phyloP scores from a whole-genome alignment of 441 rosid genomes.

The Gossypium aridum region DNA sequence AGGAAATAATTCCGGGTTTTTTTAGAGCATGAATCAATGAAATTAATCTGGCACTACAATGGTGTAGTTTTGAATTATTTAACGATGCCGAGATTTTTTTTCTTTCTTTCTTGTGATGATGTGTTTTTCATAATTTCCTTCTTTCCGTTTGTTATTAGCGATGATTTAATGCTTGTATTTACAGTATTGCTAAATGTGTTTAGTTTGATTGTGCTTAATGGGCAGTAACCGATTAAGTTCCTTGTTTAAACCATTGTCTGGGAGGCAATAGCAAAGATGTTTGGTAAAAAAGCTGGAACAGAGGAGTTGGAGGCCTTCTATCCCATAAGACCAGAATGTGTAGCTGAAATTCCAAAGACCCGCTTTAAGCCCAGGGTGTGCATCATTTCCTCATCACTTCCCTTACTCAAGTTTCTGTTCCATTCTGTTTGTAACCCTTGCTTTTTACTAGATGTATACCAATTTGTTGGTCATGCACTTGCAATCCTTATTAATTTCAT shows the following conservation, averaged over 20 bases:
- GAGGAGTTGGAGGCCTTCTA: constrained; percentile 61
- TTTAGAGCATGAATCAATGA: not conserved
- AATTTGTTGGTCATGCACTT: not conserved
- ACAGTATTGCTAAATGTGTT: not conserved
- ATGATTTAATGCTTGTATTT: not conserved
- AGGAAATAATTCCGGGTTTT: not conserved
- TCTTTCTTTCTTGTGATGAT: not conserved
- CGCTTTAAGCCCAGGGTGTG: constrained; percentile 69
- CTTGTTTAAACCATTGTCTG: constrained; percentile 24
- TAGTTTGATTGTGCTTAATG: constrained; percentile 8
- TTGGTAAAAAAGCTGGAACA: constrained; percentile 40
- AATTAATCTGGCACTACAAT: not conserved
- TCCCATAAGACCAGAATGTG: constrained; percentile 67
- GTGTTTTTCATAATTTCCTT: not conserved
- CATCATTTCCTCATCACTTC: not conserved
- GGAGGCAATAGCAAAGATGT: constrained; percentile 17
- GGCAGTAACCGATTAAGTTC: constrained; percentile 10
- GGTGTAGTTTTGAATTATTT: not conserved
- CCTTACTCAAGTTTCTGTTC: not conserved
- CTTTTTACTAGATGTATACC: not conserved
- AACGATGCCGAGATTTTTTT: not conserved
- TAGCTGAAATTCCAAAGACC: constrained; percentile 55
- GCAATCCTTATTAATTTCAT: not conserved
- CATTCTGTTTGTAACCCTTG: not conserved
- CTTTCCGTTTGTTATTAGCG: not conserved